Evolutionary conservation across 768 basidiomycete genomes (phyloP), one percentile per base, ranked within the genome.

Genomic region (Pleurotus tuoliensis): DNA sequence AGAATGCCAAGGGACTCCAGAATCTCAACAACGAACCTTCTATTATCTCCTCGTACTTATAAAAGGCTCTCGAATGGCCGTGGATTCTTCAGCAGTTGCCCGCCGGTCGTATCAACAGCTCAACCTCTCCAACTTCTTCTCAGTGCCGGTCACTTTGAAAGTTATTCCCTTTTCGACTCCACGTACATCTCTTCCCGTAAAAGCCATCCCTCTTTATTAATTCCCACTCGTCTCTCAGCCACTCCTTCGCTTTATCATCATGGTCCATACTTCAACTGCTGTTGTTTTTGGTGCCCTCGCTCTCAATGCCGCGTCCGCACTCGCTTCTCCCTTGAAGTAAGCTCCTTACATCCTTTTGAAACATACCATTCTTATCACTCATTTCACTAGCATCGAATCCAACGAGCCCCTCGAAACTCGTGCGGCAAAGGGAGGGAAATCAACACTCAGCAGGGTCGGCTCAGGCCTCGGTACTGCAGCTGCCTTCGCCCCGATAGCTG

Each of bases 241-340:
- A 45, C 54, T 55, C 58, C 45, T 49, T 37, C 41, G 16, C 38
- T 24, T 16, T 12, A 40, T 52, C 40, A 34, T 40, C 38, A 72
- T 72, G 71, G 69, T 70, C 56, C 67, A 69, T 60, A 59, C 69
- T 64, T 61, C 62, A 20, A 66, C 64, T 40, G 67, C 68, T 59
- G 62, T 71, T 64, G 65, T 69, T 56, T 58, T 71, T 56, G 70
- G 68, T 52, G 64, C 69, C 49, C 58, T 69, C 38, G 69, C 68
- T 53, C 52, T 72, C 53, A 66, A 62, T 50, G 66, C 65, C 40
- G 68, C 67, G 48, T 64, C 66, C 49, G 57, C 64, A 37, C 52
- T 73, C 40, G 70, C 69, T 39, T 59, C 63, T 56, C 63, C 67
- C 27, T 30, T 63, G 38, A 65, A 66, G 71, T 72, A 57, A 59